Percentiles rank a stretch among this genome's conserved stretches.
These are phyloP conservation scores for Aureobasidium zeae DNA, from an alignment of 2,329 filamentous ascomycete genomes.

Conservation along the genomic window DNA sequence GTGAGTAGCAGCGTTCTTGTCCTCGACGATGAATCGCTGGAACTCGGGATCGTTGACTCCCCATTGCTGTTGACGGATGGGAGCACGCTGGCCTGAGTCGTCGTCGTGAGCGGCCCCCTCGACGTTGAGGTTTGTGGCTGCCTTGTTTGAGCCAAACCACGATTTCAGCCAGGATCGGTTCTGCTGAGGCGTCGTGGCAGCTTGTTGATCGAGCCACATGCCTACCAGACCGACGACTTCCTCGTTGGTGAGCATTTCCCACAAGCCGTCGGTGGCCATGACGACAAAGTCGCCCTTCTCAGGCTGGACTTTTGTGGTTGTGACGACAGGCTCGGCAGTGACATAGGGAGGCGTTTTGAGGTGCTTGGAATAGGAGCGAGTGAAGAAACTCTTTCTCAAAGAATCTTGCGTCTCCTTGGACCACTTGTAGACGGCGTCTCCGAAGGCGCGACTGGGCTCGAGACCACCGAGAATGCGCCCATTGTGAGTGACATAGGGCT, in stretches of 20 bases:
- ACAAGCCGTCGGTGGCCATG: constrained; percentile 90
- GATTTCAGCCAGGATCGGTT: constrained; percentile 57
- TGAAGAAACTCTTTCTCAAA: constrained; percentile 80
- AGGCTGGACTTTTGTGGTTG: constrained; percentile 83
- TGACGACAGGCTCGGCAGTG: constrained; percentile 89
- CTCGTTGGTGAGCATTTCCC: constrained; percentile 99
- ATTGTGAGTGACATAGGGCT: constrained; percentile 77
- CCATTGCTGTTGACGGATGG: constrained; percentile 86
- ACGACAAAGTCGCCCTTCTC: constrained; percentile 90
- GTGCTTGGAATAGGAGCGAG: constrained; percentile 63
- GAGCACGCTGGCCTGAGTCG: constrained; percentile 67
- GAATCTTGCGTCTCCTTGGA: constrained; percentile 71
- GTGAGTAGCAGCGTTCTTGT: constrained; percentile 94
- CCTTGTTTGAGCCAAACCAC: constrained; percentile 54
- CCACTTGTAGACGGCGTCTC: constrained; percentile 97
- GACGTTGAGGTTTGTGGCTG: constrained; percentile 56
- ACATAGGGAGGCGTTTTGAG: constrained; percentile 93
- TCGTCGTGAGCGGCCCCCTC: constrained; percentile 50
- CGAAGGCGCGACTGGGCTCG: constrained; percentile 89
- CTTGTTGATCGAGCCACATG: constrained; percentile 86
- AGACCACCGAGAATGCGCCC: constrained; percentile 85
- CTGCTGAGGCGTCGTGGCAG: constrained; percentile 22
- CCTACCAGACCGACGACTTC: constrained; percentile 95
- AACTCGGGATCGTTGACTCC: constrained; percentile 64
- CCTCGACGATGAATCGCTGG: constrained; percentile 83